Base-by-base conservation (phyloP, 2,329 filamentous ascomycete species). In the Beauveria rudraprayagi region DNA sequence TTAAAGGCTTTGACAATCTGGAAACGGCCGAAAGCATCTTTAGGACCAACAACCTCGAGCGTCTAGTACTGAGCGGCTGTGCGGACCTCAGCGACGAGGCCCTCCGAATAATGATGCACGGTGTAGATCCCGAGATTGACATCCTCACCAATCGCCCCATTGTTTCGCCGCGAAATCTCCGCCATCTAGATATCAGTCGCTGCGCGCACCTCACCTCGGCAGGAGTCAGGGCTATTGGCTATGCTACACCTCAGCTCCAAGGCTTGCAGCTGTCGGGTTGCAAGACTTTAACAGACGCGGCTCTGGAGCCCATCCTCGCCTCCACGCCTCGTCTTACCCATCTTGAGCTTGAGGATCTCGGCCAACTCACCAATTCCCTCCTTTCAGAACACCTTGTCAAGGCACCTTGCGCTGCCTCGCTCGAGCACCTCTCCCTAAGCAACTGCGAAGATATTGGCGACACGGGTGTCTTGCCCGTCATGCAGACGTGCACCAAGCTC, bases 381-480 rank as follows among this genome's bases (percentile, higher is more conserved):
- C 77, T 97, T 3, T 82, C 81, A 0, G 82, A 91, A 60, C 84
- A 89, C 63, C 79, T 99, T 8, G 86, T 91, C 53, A 88, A 85
- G 67, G 83, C 91, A 0, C 88, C 91, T 0, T 96, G 91, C 70
- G 88, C 88, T 0, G 73, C 81, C 1, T 79, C 76, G 24, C 79
- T 99, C 7, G 82, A 89, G 66, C 92, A 97, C 70, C 81, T 97
- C 6, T 92, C 91, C 59, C 82, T 97, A 66, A 93, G 91, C 68
- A 96, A 92, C 72, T 99, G 94, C 71, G 93, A 96, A 71, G 86
- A 83, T 60, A 75, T 99, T 2, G 87, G 91, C 26, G 94, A 97
- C 70, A 77, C 80, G 0, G 93, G 93, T 61, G 89, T 97, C 83
- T 79, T 96, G 0, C 89, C 90, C 0, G 78, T 97, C 2, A 79